phyloP scores from a whole-genome alignment of 2,329 filamentous ascomycete genomes.

The Aspergillus clavatus region DNA sequence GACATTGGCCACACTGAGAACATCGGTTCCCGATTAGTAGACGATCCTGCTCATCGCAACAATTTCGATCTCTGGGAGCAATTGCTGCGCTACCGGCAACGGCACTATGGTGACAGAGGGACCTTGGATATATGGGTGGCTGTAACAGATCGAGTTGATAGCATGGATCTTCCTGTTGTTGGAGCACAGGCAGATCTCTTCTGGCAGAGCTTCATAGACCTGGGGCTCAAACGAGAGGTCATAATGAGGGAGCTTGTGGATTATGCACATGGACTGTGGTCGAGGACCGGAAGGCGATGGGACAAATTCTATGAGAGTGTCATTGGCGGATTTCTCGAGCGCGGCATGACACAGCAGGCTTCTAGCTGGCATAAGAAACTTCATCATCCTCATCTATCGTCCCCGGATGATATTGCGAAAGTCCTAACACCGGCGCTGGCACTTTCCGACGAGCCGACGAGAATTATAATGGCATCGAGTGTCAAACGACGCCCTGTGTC shows the following conservation, averaged over 20 bases:
- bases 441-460: slow-evolving; percentile 16
- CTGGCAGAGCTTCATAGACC: slow-evolving; percentile 39
- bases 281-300: slow-evolving; percentile 36
- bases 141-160: slow-evolving; percentile 28
- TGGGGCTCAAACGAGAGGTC: slow-evolving; percentile 30
- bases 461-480: slow-evolving; percentile 9
- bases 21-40: slow-evolving; percentile 37
- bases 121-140: slow-evolving; percentile 40
- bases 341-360: slow-evolving; percentile 27
- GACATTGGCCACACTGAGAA: slow-evolving; percentile 34
- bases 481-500: slow-evolving; percentile 9
- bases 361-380: slow-evolving; percentile 36
- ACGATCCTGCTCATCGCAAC: slow-evolving; percentile 25
- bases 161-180: slow-evolving; percentile 31
- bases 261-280: slow-evolving; percentile 40
- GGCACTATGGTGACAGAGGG: slow-evolving; percentile 40
- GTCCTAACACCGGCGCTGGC: slow-evolving; percentile 28
- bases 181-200: slow-evolving; percentile 37
- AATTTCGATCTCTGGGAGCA: slow-evolving; percentile 44
- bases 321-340: slow-evolving; percentile 32
- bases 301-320: slow-evolving; percentile 34
- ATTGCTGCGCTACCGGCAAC: slow-evolving; percentile 41
- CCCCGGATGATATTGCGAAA: slow-evolving; percentile 25
- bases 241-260: slow-evolving; percentile 30
- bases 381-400: slow-evolving; percentile 29